Conservation (phyloP, 306 rosid species). For the Lupinus albus region DNA sequence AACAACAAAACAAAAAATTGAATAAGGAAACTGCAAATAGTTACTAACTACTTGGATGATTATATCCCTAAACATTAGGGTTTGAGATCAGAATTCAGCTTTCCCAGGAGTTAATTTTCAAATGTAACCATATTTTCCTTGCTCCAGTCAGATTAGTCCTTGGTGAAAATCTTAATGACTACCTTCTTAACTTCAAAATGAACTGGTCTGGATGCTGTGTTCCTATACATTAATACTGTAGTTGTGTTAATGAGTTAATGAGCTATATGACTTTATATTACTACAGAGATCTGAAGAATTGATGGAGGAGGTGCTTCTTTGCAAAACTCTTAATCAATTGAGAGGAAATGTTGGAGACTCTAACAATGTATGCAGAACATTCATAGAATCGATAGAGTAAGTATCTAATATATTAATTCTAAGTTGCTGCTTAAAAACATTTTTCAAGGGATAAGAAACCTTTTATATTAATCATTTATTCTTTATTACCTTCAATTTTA, state of each 20-base stretch:
- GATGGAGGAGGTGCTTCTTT: conserved; percentile 89
- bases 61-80: too few relatives aligned
- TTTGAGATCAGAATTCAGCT: too few relatives aligned
- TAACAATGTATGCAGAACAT: conserved; percentile 62
- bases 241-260: conserved; percentile 12
- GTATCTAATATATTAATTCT: conserved; percentile 39
- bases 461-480: neutral
- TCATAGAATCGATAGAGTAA: conserved; percentile 78
- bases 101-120: too few relatives aligned
- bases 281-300: conserved; percentile 80
- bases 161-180: neutral
- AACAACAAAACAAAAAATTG: neutral
- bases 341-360: conserved; percentile 52
- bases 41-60: neutral
- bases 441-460: neutral
- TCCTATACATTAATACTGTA: conserved; percentile 25
- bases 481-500: neutral
- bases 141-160: too few relatives aligned
- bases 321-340: conserved; percentile 78
- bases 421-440: neutral
- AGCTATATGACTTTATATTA: conserved; percentile 36
- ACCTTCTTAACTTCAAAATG: neutral
- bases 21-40: neutral
- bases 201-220: neutral
- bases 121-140: too few relatives aligned